Percentiles rank a stretch among this genome's conserved stretches.
Conservation (phyloP, 2,329 filamentous ascomycete genomes). For the Fragosphaeria purpurea region DNA sequence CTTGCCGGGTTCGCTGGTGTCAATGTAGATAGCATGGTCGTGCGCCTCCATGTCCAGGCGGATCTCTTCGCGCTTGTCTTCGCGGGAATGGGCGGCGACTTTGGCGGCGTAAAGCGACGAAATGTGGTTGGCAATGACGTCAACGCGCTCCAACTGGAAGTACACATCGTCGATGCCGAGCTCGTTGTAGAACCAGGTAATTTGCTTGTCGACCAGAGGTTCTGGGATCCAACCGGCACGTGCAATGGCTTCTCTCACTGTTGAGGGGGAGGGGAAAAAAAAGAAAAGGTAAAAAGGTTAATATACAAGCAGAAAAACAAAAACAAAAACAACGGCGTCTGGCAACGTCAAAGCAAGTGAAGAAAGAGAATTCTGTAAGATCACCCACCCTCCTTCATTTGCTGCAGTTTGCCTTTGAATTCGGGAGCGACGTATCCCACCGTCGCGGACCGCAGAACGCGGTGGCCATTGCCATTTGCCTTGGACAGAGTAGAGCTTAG, state of each 20-base stretch:
- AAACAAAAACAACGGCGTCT: too few species aligned
- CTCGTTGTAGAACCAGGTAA: slow-evolving; percentile 94
- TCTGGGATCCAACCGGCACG: slow-evolving; percentile 78
- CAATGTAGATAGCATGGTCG: slow-evolving; percentile 97
- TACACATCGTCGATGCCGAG: slow-evolving; percentile 96
- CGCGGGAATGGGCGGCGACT: slow-evolving; percentile 82
- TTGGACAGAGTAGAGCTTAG: slow-evolving; percentile 54
- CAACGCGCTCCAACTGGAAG: slow-evolving; percentile 80
- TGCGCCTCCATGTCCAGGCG: slow-evolving; percentile 87
- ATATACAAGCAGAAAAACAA: too few species aligned
- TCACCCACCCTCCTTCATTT: slow-evolving; percentile 67
- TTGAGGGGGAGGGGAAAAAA: neutral
- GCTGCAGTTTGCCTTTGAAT: slow-evolving; percentile 83
- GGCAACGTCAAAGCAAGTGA: too few species aligned
- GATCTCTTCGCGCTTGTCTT: slow-evolving; percentile 91
- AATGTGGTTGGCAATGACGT: slow-evolving; percentile 86
- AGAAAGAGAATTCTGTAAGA: too few species aligned
- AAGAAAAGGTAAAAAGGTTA: too few species aligned
- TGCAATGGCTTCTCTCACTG: slow-evolving; percentile 72
- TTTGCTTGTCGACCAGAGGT: slow-evolving; percentile 73
- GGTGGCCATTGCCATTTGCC: slow-evolving; percentile 51
- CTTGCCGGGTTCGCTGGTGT: slow-evolving; percentile 85
- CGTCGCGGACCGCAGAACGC: slow-evolving; percentile 75
- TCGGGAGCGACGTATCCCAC: slow-evolving; percentile 91
- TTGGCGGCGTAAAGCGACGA: slow-evolving; percentile 96